Evolutionary conservation across 352 stramenopile species (phyloP).

Genomic region (Globisporangium nodosum): DNA sequence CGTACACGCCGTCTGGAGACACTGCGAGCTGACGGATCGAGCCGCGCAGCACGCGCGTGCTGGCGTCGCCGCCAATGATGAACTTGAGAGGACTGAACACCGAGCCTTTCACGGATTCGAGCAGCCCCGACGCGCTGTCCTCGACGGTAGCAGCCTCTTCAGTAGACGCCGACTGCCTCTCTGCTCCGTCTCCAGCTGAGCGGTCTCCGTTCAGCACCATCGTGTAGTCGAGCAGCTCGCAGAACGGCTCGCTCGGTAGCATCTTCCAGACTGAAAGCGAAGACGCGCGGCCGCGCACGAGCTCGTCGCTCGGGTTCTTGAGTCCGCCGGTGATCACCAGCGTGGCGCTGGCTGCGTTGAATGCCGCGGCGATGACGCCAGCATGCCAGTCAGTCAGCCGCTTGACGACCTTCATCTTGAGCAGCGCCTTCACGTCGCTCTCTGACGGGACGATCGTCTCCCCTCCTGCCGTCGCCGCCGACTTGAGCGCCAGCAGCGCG

Average conservation of each 20-base stretch:
- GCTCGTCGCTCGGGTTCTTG: conserved; percentile 43
- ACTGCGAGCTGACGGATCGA: conserved; percentile 42
- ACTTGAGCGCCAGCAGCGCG: conserved; percentile 27
- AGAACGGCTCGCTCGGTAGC: conserved; percentile 25
- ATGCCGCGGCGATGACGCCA: conserved; percentile 36
- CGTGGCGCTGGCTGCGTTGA: conserved; percentile 25
- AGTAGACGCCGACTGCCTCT: neutral
- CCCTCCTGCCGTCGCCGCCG: neutral
- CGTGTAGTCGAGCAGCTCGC: conserved; percentile 61
- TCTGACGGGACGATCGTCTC: neutral
- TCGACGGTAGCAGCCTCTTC: neutral
- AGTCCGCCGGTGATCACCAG: conserved; percentile 57
- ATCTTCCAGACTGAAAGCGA: conserved; percentile 69
- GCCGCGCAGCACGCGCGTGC: conserved; percentile 17
- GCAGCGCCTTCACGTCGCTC: conserved; percentile 16
- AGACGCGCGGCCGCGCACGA: conserved; percentile 38
- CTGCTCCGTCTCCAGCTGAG: neutral
- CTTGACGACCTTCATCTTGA: conserved; percentile 37
- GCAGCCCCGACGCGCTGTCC: neutral
- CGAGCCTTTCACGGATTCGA: conserved; percentile 16
- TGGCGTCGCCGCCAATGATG: conserved; percentile 22
- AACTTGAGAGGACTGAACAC: conserved; percentile 35
- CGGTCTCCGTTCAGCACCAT: conserved; percentile 35
- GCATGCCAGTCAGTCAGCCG: conserved; percentile 57
- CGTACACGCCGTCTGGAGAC: conserved; percentile 36